Conservation (phyloP, 1,284 basidiomycete species). For the Hemileia vastatrix region DNA sequence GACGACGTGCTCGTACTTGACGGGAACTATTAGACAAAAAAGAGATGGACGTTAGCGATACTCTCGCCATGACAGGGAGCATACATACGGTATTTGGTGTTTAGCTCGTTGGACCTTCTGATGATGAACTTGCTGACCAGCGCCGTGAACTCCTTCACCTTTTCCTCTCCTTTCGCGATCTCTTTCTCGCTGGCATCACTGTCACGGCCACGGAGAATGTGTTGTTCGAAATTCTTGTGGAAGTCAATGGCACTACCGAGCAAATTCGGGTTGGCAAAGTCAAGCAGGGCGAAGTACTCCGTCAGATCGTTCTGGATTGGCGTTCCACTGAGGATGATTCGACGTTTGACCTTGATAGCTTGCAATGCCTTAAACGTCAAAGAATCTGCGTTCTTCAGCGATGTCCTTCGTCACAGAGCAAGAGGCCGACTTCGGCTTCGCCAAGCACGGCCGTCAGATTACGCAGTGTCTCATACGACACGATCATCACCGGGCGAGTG, state of each 20-base stretch:
- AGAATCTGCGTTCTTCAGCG: slow-evolving; percentile 94
- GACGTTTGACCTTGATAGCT: slow-evolving; percentile 74
- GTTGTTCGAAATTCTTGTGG: slow-evolving; percentile 89
- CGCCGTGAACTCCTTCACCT: slow-evolving; percentile 81
- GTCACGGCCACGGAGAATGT: slow-evolving; percentile 85
- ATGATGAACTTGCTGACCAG: slow-evolving; percentile 95
- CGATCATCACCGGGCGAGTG: slow-evolving; percentile 87
- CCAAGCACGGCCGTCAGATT: slow-evolving; percentile 64
- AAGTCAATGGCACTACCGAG: slow-evolving; percentile 85
- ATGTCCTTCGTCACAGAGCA: slow-evolving; percentile 95
- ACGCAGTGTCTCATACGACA: slow-evolving; percentile 91
- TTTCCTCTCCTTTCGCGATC: slow-evolving; percentile 74
- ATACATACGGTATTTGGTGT: slow-evolving; percentile 84
- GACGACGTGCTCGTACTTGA: slow-evolving; percentile 98
- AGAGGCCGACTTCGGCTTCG: slow-evolving; percentile 69
- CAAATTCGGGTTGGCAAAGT: slow-evolving; percentile 93
- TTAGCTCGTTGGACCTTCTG: slow-evolving; percentile 84
- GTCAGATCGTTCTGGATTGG: slow-evolving; percentile 94
- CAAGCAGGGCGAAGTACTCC: slow-evolving; percentile 90
- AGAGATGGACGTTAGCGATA: not conserved
- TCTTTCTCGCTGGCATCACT: slow-evolving; percentile 73
- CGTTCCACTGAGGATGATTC: slow-evolving; percentile 94
- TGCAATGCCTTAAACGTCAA: slow-evolving; percentile 79
- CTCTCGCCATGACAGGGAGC: no score
- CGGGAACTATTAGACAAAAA: slow-evolving; percentile 59